Conservation (phyloP, 345 rosid genomes). For the Salix viminalis region DNA sequence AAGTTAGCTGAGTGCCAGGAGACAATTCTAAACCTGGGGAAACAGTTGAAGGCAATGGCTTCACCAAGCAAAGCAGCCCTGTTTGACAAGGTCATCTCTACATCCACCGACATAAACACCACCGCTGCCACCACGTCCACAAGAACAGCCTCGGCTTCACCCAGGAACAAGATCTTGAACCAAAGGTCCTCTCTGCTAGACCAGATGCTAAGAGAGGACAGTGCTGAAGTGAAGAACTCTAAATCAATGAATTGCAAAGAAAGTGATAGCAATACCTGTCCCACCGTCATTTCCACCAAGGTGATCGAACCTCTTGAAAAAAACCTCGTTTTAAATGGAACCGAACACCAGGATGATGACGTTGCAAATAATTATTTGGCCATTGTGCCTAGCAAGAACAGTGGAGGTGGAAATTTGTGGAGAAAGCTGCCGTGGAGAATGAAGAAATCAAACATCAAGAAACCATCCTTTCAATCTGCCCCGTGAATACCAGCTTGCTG, state of each 20-base stretch:
- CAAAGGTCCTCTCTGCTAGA: slow-evolving; percentile 79
- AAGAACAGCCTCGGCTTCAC: slow-evolving; percentile 20
- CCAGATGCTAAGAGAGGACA: slow-evolving; percentile 82
- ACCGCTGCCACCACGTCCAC: slow-evolving; percentile 11
- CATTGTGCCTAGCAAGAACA: slow-evolving; percentile 55
- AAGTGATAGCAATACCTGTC: slow-evolving; percentile 14
- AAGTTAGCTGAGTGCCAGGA: slow-evolving; percentile 94
- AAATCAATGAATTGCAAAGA: slow-evolving; percentile 18
- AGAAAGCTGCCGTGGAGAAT: slow-evolving; percentile 62
- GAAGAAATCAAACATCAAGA: slow-evolving; percentile 44
- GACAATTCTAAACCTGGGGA: slow-evolving; percentile 76
- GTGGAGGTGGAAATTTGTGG: slow-evolving; percentile 53
- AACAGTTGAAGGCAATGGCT: slow-evolving; percentile 80
- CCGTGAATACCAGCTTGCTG: background rate
- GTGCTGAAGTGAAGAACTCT: slow-evolving; percentile 11
- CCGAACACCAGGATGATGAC: slow-evolving; percentile 13
- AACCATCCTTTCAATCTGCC: slow-evolving; percentile 33
- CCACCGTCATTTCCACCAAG: slow-evolving; percentile 28
- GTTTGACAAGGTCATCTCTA: slow-evolving; percentile 45
- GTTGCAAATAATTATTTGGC: slow-evolving; percentile 38
- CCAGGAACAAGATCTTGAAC: slow-evolving; percentile 35
- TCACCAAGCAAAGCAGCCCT: slow-evolving; percentile 53
- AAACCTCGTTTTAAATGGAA: slow-evolving; percentile 10
- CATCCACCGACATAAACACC: slow-evolving; percentile 21
- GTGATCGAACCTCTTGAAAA: slow-evolving; percentile 42